Evolutionary conservation across 805 yeast species (phyloP), one percentile per base, ranked within the genome.

Genomic region (Zygosaccharomyces pseudorouxii): DNA sequence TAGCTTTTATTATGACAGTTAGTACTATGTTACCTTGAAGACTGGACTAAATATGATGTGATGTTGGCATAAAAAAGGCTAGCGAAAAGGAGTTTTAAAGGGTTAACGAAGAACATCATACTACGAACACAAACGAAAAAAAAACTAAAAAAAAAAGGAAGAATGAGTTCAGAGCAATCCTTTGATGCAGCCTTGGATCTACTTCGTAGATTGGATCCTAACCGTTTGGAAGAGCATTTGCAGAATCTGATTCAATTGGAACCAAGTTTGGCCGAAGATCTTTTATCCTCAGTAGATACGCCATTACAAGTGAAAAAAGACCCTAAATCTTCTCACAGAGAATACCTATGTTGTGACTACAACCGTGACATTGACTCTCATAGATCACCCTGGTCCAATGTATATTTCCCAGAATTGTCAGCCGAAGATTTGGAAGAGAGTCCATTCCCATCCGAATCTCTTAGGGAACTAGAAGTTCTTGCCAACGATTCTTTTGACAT

Each of bases 351-450:
- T 45, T 92, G 98, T 69, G 99, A 92, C 66, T 92, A 92, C 66
- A 92, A 92, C 68, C 77, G 99, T 57, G 99, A 92, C 63, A 90
- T 95, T 6, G 98, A 92, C 68, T 82, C 90, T 18, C 86, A 78
- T 69, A 77, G 98, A 57, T 86, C 96, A 0, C 99, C 98, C 5
- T 89, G 92, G 89, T 77, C 88, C 18, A 89, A 89, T 63, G 74
- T 75, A 52, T 92, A 86, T 68, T 60, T 54, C 42, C 67, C 68
- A 9, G 55, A 55, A 42, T 49, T 63, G 39, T 46, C 58, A 5
- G 71, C 72, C 5, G 82, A 76, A 45, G 84, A 76, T 43, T 75
- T 72, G 19, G 74, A 73, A 33, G 93, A 87, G 20, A 86, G 89
- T 2, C 89, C 93, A 8, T 81, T 72, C 56, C 97, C 97, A 9